Evolutionary conservation across 768 basidiomycete genomes (phyloP), one percentile per base, ranked within the genome.

Genomic region (Agaricus bisporus): DNA sequence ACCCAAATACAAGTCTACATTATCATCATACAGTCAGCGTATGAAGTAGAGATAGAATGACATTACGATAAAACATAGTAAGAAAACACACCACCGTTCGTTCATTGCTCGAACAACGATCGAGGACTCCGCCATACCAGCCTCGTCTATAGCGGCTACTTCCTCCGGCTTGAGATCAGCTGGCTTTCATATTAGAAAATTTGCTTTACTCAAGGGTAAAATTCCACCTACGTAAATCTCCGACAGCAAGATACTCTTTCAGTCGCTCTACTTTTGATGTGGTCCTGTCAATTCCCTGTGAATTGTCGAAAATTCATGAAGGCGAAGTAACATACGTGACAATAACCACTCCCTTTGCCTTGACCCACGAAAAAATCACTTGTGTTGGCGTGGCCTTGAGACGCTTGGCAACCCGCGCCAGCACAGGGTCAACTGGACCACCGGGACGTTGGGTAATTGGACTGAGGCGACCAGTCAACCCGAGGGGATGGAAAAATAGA

Each of bases 311-410:
- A 5, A 41, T 26, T 45, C 32, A 41, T 12, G 11, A 20, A 54
- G 32, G 39, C n/a, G 39, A 29, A 32, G 26, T 7, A 17, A 67
- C 77, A 48, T 63, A 83, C 83, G 86, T 88, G 56, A 88, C 82
- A 47, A 87, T 78, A 5, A 81, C 78, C 1, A 73, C 79, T 28
- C 82, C 81, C 63, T 91, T 90, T 28, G 76, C 74, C 59, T 73
- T 77, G 1, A 81, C 81, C 88, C 88, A 91, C 1, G 77, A 68
- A 48, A 90, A 77, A 20, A 90, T 68, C 35, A 88, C 80, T 59
- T 91, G 88, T 1, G 77, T 78, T 0, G 81, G 73, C 3, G 78
- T 77, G n/a, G 78, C 78, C 6, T 77, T 74, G 5, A 82, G 66
- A 11, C 80, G 70, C 37, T 71, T 66, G 0, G 85, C 85, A 12